phyloP scores from a whole-genome alignment of 2,329 filamentous ascomycete species.

The Cladosporium sp. region DNA sequence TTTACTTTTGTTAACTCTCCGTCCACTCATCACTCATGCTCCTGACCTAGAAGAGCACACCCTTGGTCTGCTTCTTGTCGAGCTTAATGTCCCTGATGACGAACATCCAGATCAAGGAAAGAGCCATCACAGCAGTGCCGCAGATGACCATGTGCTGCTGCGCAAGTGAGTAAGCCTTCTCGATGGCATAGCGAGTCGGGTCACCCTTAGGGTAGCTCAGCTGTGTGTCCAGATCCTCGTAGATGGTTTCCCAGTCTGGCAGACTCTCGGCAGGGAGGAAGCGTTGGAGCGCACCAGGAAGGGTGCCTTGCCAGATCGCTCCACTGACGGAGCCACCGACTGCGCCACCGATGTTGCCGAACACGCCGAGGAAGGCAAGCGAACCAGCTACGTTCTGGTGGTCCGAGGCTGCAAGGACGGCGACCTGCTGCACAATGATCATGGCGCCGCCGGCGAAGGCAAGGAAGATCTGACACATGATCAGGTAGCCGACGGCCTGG shows the following conservation, averaged over 20 bases:
- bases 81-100: constrained; percentile 25
- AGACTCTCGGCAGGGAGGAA: constrained; percentile 43
- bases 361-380: constrained; percentile 33
- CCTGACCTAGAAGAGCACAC: constrained; percentile 15
- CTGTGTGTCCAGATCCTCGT: constrained; percentile 32
- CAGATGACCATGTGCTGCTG: constrained; percentile 23
- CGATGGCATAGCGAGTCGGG: constrained; percentile 41
- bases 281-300: constrained; percentile 17
- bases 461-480: constrained; percentile 40
- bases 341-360: constrained; percentile 31
- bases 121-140: constrained; percentile 19
- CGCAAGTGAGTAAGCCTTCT: constrained; percentile 37
- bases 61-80: constrained; percentile 23
- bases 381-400: constrained; percentile 34
- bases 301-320: constrained; percentile 33
- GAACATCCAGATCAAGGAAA: constrained; percentile 19
- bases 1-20: neutral
- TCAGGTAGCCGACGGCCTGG: constrained; percentile 31
- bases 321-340: constrained; percentile 32
- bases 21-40: neutral
- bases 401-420: constrained; percentile 31
- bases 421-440: constrained; percentile 32
- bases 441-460: constrained; percentile 28
- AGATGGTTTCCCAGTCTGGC: constrained; percentile 29
- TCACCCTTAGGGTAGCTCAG: constrained; percentile 39